These are phyloP conservation scores for Daedalea quercina DNA, from an alignment of 768 basidiomycete genomes.

Conservation along the genomic window DNA sequence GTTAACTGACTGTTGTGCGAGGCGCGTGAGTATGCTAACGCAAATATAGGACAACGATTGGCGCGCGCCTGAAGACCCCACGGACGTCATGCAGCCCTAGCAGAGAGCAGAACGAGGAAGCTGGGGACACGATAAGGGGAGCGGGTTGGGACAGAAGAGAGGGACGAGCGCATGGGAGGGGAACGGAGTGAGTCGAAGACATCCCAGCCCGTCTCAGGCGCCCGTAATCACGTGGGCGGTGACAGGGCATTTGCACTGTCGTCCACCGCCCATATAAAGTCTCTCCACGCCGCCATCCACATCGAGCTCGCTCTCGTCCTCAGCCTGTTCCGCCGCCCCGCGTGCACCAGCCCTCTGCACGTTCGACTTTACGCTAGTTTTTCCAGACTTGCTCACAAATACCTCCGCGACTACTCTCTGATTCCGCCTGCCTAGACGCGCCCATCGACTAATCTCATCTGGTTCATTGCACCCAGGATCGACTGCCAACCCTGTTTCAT, in stretches of 20 bases:
- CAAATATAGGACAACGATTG: no score
- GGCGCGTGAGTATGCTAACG: no score
- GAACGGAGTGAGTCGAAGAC: background rate
- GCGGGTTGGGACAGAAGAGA: slow-evolving; percentile 1
- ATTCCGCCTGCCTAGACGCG: background rate
- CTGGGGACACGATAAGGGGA: background rate
- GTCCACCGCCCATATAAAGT: slow-evolving; percentile 1
- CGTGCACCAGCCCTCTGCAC: background rate
- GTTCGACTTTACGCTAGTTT: no score
- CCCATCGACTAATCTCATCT: background rate
- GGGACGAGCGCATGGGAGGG: slow-evolving; percentile 3
- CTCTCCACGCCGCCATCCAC: background rate
- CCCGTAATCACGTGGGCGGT: background rate
- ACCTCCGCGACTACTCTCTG: background rate
- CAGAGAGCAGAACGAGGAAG: background rate
- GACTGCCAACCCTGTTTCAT: slow-evolving; percentile 3
- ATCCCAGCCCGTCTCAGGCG: background rate
- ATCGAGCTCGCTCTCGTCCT: background rate
- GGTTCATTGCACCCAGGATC: slow-evolving; percentile 2
- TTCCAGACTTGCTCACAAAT: background rate
- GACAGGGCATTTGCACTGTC: background rate
- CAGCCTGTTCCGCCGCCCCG: background rate
- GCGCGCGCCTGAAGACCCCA: background rate
- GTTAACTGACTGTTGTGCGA: no score
- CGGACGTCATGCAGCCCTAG: background rate